phyloP scores from a whole-genome alignment of 1,139 yeast genomes.

The Taphrina pruni region DNA sequence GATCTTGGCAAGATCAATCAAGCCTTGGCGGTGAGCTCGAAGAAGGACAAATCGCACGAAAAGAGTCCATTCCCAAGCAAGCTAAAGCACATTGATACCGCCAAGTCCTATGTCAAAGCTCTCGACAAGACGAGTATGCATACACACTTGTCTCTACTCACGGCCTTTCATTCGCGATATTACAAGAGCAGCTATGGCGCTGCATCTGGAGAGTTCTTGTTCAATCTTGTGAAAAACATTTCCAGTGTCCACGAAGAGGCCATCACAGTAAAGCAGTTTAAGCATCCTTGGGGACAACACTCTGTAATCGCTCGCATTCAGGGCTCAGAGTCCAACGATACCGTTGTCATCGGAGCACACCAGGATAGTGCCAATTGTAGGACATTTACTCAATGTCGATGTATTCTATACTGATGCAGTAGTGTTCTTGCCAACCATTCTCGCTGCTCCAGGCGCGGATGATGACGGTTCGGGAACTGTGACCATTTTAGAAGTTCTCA shows the following conservation, averaged over 20 bases:
- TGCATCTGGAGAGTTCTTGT: conserved; percentile 76
- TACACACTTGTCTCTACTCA: conserved; percentile 63
- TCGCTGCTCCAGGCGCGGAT: conserved; percentile 93
- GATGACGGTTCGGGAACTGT: conserved; percentile 92
- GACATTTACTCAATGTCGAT: background rate
- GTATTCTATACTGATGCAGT: background rate
- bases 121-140: conserved; percentile 60
- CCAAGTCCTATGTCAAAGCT: conserved; percentile 55
- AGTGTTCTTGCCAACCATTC: conserved; percentile 66
- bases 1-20: conserved; percentile 40
- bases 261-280: conserved; percentile 55
- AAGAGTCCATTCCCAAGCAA: conserved; percentile 59
- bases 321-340: conserved; percentile 54
- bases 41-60: conserved; percentile 40
- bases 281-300: conserved; percentile 65
- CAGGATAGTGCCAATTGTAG: conserved; percentile 75
- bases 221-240: conserved; percentile 58
- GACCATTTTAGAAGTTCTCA: conserved; percentile 75
- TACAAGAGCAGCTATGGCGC: conserved; percentile 75
- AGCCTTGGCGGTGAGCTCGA: conserved; percentile 44
- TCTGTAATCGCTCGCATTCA: conserved; percentile 60
- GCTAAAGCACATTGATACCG: conserved; percentile 54
- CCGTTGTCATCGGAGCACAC: conserved; percentile 85
- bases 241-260: conserved; percentile 50
- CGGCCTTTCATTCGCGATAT: conserved; percentile 79